A percentile compares a stretch with the other conserved stretches of the same genome.
Evolutionary conservation across 768 basidiomycete species (phyloP).

Genomic region (Rhizopogon vinicolor): DNA sequence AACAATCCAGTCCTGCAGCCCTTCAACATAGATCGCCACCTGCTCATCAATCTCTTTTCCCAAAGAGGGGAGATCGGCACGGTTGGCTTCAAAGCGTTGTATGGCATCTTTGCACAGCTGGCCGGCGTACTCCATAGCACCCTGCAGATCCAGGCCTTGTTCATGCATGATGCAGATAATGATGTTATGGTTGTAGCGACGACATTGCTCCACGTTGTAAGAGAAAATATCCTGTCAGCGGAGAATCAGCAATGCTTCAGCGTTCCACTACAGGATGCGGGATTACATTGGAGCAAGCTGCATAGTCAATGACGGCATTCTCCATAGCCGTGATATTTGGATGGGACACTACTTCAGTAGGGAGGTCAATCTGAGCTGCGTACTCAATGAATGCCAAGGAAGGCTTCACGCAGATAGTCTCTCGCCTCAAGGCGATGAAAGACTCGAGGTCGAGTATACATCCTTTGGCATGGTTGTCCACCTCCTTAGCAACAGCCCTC

Average conservation of each 20-base stretch:
- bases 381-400: slow-evolving; percentile 54
- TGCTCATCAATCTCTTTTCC: slow-evolving; percentile 53
- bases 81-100: slow-evolving; percentile 45
- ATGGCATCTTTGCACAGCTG: slow-evolving; percentile 54
- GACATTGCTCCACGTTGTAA: slow-evolving; percentile 71
- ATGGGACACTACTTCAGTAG: slow-evolving; percentile 50
- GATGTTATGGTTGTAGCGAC: slow-evolving; percentile 51
- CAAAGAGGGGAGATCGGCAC: slow-evolving; percentile 54
- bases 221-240: slow-evolving; percentile 61
- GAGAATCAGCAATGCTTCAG: background rate
- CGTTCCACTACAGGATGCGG: slow-evolving; percentile 1
- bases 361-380: slow-evolving; percentile 44
- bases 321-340: slow-evolving; percentile 41
- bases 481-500: slow-evolving; percentile 39
- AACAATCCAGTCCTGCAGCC: slow-evolving; percentile 66
- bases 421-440: slow-evolving; percentile 48
- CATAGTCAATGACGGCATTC: slow-evolving; percentile 45
- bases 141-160: slow-evolving; percentile 51
- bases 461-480: slow-evolving; percentile 35
- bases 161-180: slow-evolving; percentile 55
- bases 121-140: slow-evolving; percentile 61
- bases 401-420: slow-evolving; percentile 49
- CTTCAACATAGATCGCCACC: slow-evolving; percentile 53
- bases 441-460: slow-evolving; percentile 41
- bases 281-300: slow-evolving; percentile 43